Base-by-base conservation (phyloP, 176 grass and related monocot genomes). In the Rhynchospora tenuis region DNA sequence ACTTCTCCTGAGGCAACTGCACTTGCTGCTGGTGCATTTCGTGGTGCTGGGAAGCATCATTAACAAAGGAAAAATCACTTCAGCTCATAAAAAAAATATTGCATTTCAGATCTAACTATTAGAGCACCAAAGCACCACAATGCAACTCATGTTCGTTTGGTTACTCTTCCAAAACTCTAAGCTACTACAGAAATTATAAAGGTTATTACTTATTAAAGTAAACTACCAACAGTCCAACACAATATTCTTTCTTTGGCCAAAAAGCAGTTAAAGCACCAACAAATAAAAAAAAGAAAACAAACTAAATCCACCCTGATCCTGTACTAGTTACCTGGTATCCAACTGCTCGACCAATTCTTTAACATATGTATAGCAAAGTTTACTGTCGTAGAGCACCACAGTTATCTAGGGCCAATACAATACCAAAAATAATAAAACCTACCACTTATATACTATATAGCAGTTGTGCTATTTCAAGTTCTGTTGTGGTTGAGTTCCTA, bases 1-100 rank as follows among this genome's bases (percentile, higher is more conserved):
- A 93, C 92, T 57, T 95, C 78, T 60, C 95, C 95, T 48, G 95
- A 90, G 42, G 92, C 87, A 66, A 93, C 54, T 16, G 89, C 81
- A 72, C 79, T 90, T 29, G 90, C 87, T 82, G 87, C 79, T 70
- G 95, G 92, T 64, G 95, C 90, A 86, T 98, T 98, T 89, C 89
- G 93, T 87, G 90, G 95, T 68, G 80, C 95, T 98, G 70, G n/a
- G 44, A 78, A 80, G 59, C 16, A 78, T 83, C 12, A 51, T 47
- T 46, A 78, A 27, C 27, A 27, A 26, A 82, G 31, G 2, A 66
- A 1, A 61, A 38, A 10, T 7, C 27, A 65, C 5, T 66, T 62
- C 7, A 51, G 7, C 0, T 51, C 11, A 12, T 51, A 51, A 51
- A 19, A 24, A 1, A 24, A 48, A 20, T 70, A 70, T 44, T 70